Evolutionary conservation across 73 alveolate genomes (phyloP).

Genomic region (Blepharisma japonicum): DNA sequence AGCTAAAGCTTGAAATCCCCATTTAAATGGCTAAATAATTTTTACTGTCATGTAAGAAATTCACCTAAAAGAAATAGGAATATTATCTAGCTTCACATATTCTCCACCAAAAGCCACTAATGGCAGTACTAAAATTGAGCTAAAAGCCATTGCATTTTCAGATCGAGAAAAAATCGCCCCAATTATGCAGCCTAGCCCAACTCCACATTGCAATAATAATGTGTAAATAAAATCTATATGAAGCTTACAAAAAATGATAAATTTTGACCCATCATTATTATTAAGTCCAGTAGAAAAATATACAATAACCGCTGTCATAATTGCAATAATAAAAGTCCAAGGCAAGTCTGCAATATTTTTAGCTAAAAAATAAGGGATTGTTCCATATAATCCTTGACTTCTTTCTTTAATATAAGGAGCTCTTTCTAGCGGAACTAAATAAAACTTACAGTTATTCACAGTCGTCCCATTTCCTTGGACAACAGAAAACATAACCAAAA

Average conservation of each 20-base stretch:
- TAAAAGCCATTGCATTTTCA: slow-evolving; percentile 8
- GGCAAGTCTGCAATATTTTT: not conserved
- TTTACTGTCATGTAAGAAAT: not conserved
- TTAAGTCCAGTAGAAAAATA: slow-evolving; percentile 1
- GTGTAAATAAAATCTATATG: not conserved
- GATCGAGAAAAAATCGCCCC: slow-evolving; percentile 10
- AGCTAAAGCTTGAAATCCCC: not conserved
- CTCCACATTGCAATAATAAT: not conserved
- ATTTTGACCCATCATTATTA: not conserved
- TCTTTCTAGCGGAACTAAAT: not conserved
- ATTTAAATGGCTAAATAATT: not conserved
- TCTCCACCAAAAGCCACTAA: not conserved
- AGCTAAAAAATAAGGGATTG: slow-evolving; percentile 16
- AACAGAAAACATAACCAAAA: not conserved
- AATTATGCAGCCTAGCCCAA: not conserved
- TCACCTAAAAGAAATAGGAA: slow-evolving; percentile 22
- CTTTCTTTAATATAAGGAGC: slow-evolving; percentile 2
- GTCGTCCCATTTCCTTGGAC: not conserved
- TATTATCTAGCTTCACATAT: not conserved
- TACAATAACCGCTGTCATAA: slow-evolving; percentile 8
- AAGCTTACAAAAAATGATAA: not conserved
- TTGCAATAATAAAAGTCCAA: not conserved
- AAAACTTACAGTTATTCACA: not conserved
- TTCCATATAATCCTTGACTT: not conserved
- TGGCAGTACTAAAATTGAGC: slow-evolving; percentile 7